A percentile compares a stretch with the other conserved stretches of the same genome.
Conservation (phyloP, 805 yeast species). For the Hanseniaspora lindneri region DNA sequence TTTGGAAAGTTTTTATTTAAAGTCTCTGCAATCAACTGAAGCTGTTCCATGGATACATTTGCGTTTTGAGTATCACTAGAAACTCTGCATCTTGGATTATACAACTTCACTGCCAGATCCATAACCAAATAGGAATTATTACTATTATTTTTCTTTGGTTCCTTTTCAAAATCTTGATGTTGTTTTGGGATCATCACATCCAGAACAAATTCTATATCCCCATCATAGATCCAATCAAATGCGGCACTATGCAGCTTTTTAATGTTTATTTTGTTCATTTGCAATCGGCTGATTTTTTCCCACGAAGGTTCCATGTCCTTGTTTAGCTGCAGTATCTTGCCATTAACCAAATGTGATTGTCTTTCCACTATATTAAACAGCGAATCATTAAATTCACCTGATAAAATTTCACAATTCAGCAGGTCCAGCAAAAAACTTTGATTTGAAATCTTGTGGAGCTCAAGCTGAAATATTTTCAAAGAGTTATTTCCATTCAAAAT, state of each 20-base stretch:
- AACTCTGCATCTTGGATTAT: constrained; percentile 33
- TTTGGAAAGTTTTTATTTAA: constrained; percentile 9
- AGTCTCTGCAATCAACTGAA: constrained; percentile 9
- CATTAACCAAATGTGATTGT: constrained; percentile 44
- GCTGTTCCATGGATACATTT: constrained; percentile 26
- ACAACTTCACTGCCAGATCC: constrained; percentile 53
- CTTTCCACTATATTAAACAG: constrained; percentile 67
- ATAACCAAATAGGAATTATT: constrained; percentile 47
- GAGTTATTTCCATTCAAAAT: constrained; percentile 23
- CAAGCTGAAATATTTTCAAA: constrained; percentile 53
- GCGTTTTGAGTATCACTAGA: constrained; percentile 37
- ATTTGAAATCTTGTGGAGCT: constrained; percentile 47
- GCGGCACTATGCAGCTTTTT: constrained; percentile 30
- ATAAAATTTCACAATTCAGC: constrained; percentile 55
- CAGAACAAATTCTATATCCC: constrained; percentile 56
- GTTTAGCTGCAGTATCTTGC: constrained; percentile 27
- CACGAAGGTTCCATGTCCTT: constrained; percentile 33
- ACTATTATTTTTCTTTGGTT: no score
- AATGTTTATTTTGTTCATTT: constrained; percentile 32
- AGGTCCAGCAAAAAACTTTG: constrained; percentile 52
- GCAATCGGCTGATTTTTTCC: constrained; percentile 40
- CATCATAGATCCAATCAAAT: constrained; percentile 50
- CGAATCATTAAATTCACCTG: constrained; percentile 65
- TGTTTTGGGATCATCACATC: constrained; percentile 61
- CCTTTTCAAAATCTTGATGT: constrained; percentile 17